A percentile compares a stretch with the other conserved stretches of the same genome.
These are phyloP conservation scores for Phytophthora pluvialis DNA, from an alignment of 352 stramenopile genomes.

Conservation along the genomic window DNA sequence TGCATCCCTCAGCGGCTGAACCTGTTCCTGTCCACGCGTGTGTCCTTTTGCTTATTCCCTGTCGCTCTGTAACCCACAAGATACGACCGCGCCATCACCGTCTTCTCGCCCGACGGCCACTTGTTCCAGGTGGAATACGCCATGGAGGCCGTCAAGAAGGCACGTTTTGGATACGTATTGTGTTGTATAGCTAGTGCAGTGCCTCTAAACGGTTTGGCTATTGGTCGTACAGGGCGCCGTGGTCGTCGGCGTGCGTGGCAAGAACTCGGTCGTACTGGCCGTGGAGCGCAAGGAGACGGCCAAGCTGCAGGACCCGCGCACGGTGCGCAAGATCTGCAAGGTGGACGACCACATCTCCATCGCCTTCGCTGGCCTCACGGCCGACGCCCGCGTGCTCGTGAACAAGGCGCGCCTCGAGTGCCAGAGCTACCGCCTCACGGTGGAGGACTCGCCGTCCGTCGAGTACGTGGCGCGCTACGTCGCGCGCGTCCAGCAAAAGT, in stretches of 20 bases:
- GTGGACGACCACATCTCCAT: conserved; percentile 98
- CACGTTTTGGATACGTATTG: conserved; percentile 20
- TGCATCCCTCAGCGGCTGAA: background rate
- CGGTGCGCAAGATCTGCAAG: conserved; percentile 99
- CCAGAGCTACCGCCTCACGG: conserved; percentile 98
- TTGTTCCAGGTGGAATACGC: conserved; percentile 99
- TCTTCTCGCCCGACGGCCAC: conserved; percentile 99
- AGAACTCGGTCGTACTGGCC: conserved; percentile 95
- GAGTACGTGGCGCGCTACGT: conserved; percentile 99
- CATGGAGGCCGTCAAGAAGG: conserved; percentile 99
- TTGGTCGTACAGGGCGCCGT: conserved; percentile 87
- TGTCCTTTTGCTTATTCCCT: background rate
- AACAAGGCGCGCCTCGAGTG: conserved; percentile 97
- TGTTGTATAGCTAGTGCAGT: background rate
- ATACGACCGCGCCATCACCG: conserved; percentile 99
- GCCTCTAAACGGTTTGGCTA: too few species aligned
- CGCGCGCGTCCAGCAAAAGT: conserved; percentile 97
- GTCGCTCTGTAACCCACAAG: conserved; percentile 47
- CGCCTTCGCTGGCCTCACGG: conserved; percentile 98
- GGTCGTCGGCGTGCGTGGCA: conserved; percentile 96
- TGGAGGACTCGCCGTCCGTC: conserved; percentile 93
- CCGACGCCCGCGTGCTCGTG: conserved; percentile 98
- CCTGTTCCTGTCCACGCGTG: background rate
- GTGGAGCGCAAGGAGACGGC: conserved; percentile 92
- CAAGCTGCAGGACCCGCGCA: conserved; percentile 97